Evolutionary conservation across 805 yeast species (phyloP), one percentile per base, ranked within the genome.

Genomic region (Saturnispora ahearnii): DNA sequence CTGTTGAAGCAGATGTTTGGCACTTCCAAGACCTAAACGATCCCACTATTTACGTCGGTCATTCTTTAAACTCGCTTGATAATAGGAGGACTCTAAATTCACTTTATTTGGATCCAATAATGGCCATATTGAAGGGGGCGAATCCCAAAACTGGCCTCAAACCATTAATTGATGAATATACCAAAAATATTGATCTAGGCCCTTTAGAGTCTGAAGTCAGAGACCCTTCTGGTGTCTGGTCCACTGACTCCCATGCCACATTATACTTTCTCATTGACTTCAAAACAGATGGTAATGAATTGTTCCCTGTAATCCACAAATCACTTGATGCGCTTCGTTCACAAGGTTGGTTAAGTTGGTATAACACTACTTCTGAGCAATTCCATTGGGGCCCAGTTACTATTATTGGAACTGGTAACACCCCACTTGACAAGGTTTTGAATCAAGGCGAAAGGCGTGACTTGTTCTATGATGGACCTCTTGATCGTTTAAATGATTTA

Each of bases 401-500:
- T 0, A 68, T 84, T 5, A 73, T 84, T 6, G 72, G 82, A 30
- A 84, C 89, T 0, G 93, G 93, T 1, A 73, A 79, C 56, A 70
- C 77, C 29, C 88, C 89, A 1, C 57, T 64, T 37, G 74, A 68
- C 15, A 51, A 57, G 22, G 67, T 74, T 34, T 30, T 53, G 10
- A 49, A 48, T 18, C 51, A 58, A 56, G 33, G 51, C 9, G 47
- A 42, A 33, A 44, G 58, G 32, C 57, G 70, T 44, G 69, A 72
- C 63, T 57, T 71, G 45, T 81, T 79, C 56, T 64, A 68, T 36
- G 87, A 81, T 61, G 83, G 77, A 4, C 79, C 81, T 2, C 66
- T 81, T 46, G 61, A 55, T 3, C 51, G 55, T 8, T 41, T 62
- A 34, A 36, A 32, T 8, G 45, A 44, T 12, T 31, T 24, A 9